phyloP scores from a whole-genome alignment of 192 early-diverging fungal genomes.

The Rhizoclosmatium sp. region DNA sequence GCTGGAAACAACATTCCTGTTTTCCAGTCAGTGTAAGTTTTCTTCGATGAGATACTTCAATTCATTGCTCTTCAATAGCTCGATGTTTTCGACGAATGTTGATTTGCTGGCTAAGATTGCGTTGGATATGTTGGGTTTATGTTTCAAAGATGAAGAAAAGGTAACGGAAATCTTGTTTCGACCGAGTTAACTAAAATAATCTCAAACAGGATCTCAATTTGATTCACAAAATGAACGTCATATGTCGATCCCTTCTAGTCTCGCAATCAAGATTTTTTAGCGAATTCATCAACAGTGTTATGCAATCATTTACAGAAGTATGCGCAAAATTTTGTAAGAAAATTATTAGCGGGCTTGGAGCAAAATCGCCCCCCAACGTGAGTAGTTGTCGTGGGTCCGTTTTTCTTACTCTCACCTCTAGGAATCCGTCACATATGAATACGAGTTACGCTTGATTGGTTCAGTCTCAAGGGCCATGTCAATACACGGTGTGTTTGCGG shows the following conservation, averaged over 20 bases:
- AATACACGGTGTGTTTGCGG: not conserved
- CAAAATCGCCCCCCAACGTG: not conserved
- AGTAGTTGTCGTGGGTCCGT: no score
- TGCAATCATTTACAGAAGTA: not conserved
- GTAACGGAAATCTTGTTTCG: not conserved
- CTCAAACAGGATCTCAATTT: not conserved
- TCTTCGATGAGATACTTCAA: no score
- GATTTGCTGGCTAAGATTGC: not conserved
- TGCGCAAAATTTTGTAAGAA: conserved; percentile 11
- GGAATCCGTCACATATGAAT: not conserved
- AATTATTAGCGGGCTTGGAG: not conserved
- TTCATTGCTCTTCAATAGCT: not conserved
- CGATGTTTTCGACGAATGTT: not conserved
- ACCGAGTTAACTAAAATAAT: no score
- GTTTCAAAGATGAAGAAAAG: conserved; percentile 4
- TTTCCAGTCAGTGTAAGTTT: not conserved
- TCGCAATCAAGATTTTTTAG: not conserved
- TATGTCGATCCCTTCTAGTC: not conserved
- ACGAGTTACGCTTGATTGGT: not conserved
- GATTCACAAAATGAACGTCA: not conserved
- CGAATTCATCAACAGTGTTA: conserved; percentile 8
- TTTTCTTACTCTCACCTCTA: not conserved
- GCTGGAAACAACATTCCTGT: not conserved
- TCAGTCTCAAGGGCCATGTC: conserved; percentile 4
- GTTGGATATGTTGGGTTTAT: conserved; percentile 2